These are phyloP conservation scores for Cercospora berteroae DNA, from an alignment of 2,329 filamentous ascomycete species.

Conservation along the genomic window DNA sequence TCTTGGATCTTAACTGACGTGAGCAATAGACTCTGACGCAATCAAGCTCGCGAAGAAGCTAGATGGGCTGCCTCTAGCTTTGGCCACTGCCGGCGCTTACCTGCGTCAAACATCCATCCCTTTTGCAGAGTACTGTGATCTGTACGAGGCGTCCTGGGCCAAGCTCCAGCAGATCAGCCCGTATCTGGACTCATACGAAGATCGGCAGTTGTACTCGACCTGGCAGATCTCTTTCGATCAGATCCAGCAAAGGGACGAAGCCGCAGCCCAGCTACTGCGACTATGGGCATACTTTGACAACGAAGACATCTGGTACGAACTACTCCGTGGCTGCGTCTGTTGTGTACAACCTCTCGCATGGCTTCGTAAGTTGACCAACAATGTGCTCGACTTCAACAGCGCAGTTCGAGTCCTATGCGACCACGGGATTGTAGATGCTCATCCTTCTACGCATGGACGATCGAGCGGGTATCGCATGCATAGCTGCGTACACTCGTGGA, in stretches of 20 bases:
- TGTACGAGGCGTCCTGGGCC: constrained; percentile 4
- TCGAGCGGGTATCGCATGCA: neutral
- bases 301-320: neutral
- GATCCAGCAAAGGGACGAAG: constrained; percentile 25
- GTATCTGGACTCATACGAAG: neutral
- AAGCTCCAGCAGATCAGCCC: neutral
- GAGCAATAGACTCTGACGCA: neutral
- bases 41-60: constrained; percentile 5
- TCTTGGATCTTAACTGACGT: constrained; percentile 31
- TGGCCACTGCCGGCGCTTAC: constrained; percentile 15
- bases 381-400: neutral
- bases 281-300: constrained; percentile 14
- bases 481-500: neutral
- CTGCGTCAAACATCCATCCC: neutral
- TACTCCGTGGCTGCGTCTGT: too few species aligned
- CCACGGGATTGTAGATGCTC: neutral
- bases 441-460: neutral
- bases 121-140: neutral
- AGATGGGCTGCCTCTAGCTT: constrained; percentile 11
- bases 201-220: constrained; percentile 31
- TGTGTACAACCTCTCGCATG: too few species aligned
- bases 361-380: neutral
- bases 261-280: constrained; percentile 29
- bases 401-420: neutral
- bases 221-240: constrained; percentile 37